These are phyloP conservation scores for Apiospora pterosperma DNA, from an alignment of 2,329 filamentous ascomycete species.

Conservation along the genomic window DNA sequence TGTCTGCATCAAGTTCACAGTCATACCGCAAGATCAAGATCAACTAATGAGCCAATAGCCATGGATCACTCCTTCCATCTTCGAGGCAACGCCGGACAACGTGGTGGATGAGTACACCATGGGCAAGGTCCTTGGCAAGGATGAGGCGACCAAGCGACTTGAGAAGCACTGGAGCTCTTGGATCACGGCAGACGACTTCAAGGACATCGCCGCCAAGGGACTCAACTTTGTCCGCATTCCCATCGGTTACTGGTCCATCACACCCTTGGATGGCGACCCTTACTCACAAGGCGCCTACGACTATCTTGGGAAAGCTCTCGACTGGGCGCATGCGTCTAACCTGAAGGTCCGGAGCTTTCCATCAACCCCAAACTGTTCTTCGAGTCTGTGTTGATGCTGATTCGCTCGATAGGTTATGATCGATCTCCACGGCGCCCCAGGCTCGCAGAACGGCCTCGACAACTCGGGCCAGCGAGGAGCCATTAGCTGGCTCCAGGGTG, in stretches of 20 bases:
- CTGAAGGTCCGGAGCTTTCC: conserved; percentile 8
- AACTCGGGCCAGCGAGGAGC: conserved; percentile 51
- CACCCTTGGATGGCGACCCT: conserved; percentile 42
- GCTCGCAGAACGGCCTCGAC: conserved; percentile 59
- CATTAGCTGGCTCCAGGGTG: conserved; percentile 26
- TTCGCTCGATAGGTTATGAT: conserved; percentile 47
- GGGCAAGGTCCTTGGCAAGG: conserved; percentile 41
- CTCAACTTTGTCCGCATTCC: conserved; percentile 59
- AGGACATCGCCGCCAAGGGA: conserved; percentile 51
- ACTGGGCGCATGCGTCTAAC: conserved; percentile 46
- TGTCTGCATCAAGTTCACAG: background rate
- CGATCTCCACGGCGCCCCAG: conserved; percentile 55
- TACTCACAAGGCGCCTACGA: conserved; percentile 37
- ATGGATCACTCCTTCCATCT: conserved; percentile 73
- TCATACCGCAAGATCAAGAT: no score
- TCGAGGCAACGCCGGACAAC: conserved; percentile 41
- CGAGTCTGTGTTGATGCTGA: background rate
- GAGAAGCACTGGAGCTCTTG: conserved; percentile 49
- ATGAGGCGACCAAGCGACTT: conserved; percentile 38
- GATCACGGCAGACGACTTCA: conserved; percentile 48
- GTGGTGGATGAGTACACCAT: conserved; percentile 50
- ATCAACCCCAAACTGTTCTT: background rate
- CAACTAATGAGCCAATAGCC: conserved; percentile 45
- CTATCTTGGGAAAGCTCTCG: conserved; percentile 54
- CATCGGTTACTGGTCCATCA: conserved; percentile 58